These are phyloP conservation scores for Blastocystis sp. DNA, from an alignment of 352 stramenopile species.

Conservation along the genomic window DNA sequence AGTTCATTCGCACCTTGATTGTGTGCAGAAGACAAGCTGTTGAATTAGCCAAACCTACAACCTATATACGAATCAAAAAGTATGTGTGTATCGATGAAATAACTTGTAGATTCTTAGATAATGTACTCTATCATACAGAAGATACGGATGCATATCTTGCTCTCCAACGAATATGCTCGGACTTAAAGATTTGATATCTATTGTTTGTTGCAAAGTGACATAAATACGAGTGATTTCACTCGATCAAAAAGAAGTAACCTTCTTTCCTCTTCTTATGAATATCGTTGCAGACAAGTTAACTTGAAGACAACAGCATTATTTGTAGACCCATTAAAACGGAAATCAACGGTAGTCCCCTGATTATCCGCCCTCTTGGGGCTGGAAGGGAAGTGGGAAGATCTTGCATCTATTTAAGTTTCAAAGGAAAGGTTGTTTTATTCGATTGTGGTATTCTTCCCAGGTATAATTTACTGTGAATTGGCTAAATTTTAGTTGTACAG, in stretches of 20 bases:
- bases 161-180: neutral
- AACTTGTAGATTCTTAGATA: neutral
- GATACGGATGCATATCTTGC: neutral
- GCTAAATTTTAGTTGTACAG: constrained; percentile 71
- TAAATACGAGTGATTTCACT: neutral
- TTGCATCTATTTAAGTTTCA: constrained; percentile 99
- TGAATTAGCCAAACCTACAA: neutral
- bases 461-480: neutral
- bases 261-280: neutral
- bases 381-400: constrained; percentile 97
- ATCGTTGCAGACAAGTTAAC: constrained; percentile 16
- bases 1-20: neutral
- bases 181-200: neutral
- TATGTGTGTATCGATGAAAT: neutral
- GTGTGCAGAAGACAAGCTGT: neutral
- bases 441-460: constrained; percentile 82
- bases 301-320: neutral
- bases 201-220: neutral
- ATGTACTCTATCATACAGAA: neutral
- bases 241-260: neutral
- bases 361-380: constrained; percentile 89
- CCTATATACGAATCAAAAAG: neutral
- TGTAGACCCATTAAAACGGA: constrained; percentile 48
- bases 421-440: constrained; percentile 94
- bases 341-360: constrained; percentile 73